Evolutionary conservation across 2,329 filamentous ascomycete genomes (phyloP), one percentile per base, ranked within the genome.

Genomic region (Alternaria brassicicola): DNA sequence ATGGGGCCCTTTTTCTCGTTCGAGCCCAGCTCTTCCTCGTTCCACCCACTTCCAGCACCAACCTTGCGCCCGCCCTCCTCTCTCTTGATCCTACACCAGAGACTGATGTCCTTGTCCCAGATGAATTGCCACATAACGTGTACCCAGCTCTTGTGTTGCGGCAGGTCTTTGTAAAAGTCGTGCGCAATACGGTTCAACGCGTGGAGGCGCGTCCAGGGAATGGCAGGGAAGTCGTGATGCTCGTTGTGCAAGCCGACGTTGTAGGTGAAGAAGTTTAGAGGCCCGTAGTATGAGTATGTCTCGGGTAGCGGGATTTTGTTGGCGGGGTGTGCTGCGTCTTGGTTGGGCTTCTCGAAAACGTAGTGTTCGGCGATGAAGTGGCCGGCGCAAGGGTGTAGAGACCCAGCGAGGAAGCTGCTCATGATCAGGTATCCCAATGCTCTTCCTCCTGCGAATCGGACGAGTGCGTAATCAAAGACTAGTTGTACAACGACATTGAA

Each of bases 191-290:
- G 80, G 73, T 93, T 88, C 52, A 99, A 82, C 73, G 84, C 84
- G 53, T 89, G 90, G 36, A 99, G 84, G 30, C 90, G 85, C 9
- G 93, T 97, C 95, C 95, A 99, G 0, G 95, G 94, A 45, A 99
- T 87, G 46, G 95, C 95, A 10, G 95, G 95, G 80, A 99, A 99
- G 78, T 99, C 95, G 78, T 99, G 95, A 79, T 99, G 95, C 83
- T 99, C 95, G 76, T 99, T 99, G 83, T 99, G 95, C 72, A 97
- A 82, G 52, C 95, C 95, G 43, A 99, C 95, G 70, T 99, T 99
- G 84, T 98, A 99, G 1, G 93, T 97, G 48, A 99, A 80, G 70
- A 93, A 80, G 80, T 99, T 99, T 65, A 98, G 85, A 0, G 90
- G 87, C 0, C 95, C 95, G 76, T 99, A 99, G 85, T 99, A 99